These are phyloP conservation scores for Phylloporus scabripes DNA, from an alignment of 768 basidiomycete species.

Conservation along the genomic window DNA sequence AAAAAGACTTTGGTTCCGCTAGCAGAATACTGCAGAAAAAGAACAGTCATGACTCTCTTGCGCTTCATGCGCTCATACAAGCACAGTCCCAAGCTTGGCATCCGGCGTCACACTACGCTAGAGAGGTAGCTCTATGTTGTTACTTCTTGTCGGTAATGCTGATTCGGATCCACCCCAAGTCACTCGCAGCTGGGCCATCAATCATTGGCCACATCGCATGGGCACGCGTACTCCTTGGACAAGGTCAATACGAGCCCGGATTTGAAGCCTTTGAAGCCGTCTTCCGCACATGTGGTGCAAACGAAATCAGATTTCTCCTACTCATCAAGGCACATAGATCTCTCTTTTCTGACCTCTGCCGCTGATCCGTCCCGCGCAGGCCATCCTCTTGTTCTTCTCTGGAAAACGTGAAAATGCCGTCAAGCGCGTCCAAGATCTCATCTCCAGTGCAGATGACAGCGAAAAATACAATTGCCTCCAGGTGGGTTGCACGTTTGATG, in stretches of 20 bases:
- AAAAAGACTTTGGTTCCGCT: background rate
- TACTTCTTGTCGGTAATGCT: background rate
- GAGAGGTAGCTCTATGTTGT: background rate
- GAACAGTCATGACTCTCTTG: background rate
- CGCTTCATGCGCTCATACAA: background rate
- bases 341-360: too few relatives aligned
- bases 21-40: background rate
- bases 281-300: background rate
- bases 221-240: background rate
- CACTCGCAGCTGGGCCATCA: background rate
- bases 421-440: background rate
- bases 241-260: background rate
- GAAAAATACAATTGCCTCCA: background rate
- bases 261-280: background rate
- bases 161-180: background rate
- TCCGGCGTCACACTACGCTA: background rate
- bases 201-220: background rate
- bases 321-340: background rate
- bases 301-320: background rate
- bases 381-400: background rate
- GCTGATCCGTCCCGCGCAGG: background rate
- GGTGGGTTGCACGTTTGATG: background rate
- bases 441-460: background rate
- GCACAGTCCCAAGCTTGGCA: background rate
- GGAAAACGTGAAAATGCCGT: background rate